A percentile compares a stretch with the other conserved stretches of the same genome.
phyloP scores from a whole-genome alignment of 2,329 filamentous ascomycete genomes.

The Scedosporium dehoogii region DNA sequence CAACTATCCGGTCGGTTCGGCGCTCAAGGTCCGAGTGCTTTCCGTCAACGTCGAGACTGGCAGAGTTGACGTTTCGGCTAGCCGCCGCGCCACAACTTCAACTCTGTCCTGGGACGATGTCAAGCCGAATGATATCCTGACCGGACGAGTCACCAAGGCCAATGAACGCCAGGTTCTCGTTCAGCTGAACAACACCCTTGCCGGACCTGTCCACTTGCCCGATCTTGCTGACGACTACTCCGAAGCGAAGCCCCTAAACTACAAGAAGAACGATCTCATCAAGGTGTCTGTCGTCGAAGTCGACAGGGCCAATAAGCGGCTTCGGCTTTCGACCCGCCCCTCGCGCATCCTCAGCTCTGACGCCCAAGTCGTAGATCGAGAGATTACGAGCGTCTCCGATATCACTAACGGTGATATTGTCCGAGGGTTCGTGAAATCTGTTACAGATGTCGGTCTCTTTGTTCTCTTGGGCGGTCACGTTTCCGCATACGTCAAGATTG shows the following conservation, averaged over 20 bases:
- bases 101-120: constrained; percentile 58
- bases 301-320: constrained; percentile 73
- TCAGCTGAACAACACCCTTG: constrained; percentile 70
- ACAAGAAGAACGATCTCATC: constrained; percentile 76
- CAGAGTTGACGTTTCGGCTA: constrained; percentile 73
- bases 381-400: constrained; percentile 62
- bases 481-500: constrained; percentile 73
- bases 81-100: constrained; percentile 30
- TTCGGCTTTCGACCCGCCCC: constrained; percentile 72
- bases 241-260: constrained; percentile 63
- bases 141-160: constrained; percentile 75
- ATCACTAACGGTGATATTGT: constrained; percentile 69
- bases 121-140: constrained; percentile 69
- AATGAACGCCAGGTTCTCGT: constrained; percentile 77
- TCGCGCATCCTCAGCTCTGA: constrained; percentile 85
- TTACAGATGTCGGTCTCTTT: constrained; percentile 83
- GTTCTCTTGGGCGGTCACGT: constrained; percentile 73
- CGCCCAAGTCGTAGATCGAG: constrained; percentile 67
- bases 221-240: constrained; percentile 83
- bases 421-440: constrained; percentile 85
- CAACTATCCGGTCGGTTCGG: constrained; percentile 86
- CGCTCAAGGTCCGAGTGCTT: constrained; percentile 69
- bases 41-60: constrained; percentile 62
- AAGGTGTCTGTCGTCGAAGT: constrained; percentile 77
- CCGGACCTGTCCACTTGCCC: constrained; percentile 69